Conservation (phyloP, 805 yeast genomes). For the Candida pseudoglaebosa region DNA sequence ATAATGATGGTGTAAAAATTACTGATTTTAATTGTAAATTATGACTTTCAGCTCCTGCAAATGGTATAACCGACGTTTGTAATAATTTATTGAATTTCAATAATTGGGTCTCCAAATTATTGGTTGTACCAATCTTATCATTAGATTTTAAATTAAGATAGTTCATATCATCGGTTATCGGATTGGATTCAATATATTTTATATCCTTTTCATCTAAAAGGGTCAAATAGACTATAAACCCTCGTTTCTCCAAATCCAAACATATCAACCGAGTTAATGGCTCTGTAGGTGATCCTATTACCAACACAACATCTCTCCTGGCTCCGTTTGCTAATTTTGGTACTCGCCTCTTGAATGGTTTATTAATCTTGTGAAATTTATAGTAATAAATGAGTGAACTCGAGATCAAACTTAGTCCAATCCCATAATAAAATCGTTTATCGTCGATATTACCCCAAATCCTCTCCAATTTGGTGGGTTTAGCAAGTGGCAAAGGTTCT, state of each 20-base stretch:
- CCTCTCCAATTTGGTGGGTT: background rate
- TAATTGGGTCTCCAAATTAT: slow-evolving; percentile 46
- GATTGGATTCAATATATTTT: slow-evolving; percentile 47
- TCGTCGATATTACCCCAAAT: background rate
- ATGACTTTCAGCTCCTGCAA: slow-evolving; percentile 55
- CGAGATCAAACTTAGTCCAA: slow-evolving; percentile 17
- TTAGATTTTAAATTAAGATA: slow-evolving; percentile 45
- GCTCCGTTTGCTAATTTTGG: slow-evolving; percentile 64
- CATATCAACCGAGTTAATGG: slow-evolving; percentile 68
- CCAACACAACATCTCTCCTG: slow-evolving; percentile 67
- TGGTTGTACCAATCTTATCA: slow-evolving; percentile 2
- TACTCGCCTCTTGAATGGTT: slow-evolving; percentile 47
- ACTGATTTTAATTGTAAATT: slow-evolving; percentile 59
- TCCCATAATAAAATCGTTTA: slow-evolving; percentile 18
- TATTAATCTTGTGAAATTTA: background rate
- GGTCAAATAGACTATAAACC: slow-evolving; percentile 77
- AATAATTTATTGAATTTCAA: slow-evolving; percentile 46
- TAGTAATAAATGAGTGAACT: slow-evolving; percentile 3
- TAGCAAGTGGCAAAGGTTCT: slow-evolving; percentile 7
- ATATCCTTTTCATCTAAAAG: slow-evolving; percentile 59
- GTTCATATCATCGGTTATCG: slow-evolving; percentile 65
- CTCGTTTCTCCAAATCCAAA: slow-evolving; percentile 70
- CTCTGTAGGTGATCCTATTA: slow-evolving; percentile 75
- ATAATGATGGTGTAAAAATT: slow-evolving; percentile 65
- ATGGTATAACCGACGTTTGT: slow-evolving; percentile 53